A percentile compares a stretch with the other conserved stretches of the same genome.
These are phyloP conservation scores for Chimonanthus praecox DNA, from an alignment of 164 flowering plant species.

Conservation along the genomic window DNA sequence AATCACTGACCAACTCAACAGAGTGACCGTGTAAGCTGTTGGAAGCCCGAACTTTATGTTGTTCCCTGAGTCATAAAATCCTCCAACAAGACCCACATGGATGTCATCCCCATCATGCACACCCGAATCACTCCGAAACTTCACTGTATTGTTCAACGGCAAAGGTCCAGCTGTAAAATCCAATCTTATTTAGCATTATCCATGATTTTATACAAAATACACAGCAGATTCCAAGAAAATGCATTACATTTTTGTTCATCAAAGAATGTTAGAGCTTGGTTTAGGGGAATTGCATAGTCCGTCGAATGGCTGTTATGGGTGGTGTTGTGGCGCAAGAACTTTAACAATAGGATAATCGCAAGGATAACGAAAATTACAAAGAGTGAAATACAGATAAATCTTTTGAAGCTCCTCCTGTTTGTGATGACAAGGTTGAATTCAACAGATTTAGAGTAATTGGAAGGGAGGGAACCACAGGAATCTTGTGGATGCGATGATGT, in stretches of 20 bases:
- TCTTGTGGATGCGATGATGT: slow-evolving; percentile 21
- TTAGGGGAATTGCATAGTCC: slow-evolving; percentile 41
- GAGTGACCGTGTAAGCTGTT: slow-evolving; percentile 50
- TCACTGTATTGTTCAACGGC: slow-evolving; percentile 32
- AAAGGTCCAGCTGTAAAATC: slow-evolving; percentile 45
- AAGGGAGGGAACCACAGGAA: slow-evolving; percentile 25
- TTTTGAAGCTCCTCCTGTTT: slow-evolving; percentile 27
- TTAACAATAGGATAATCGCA: slow-evolving; percentile 18
- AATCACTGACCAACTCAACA: slow-evolving; percentile 71
- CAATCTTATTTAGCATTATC: not conserved
- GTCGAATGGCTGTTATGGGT: slow-evolving; percentile 18
- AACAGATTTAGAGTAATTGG: slow-evolving; percentile 38
- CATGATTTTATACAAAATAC: not conserved
- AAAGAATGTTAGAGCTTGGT: slow-evolving; percentile 53
- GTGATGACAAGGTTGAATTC: slow-evolving; percentile 36
- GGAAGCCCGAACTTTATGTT: slow-evolving; percentile 60
- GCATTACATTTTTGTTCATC: slow-evolving; percentile 66
- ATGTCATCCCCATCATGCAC: slow-evolving; percentile 41
- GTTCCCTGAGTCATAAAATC: slow-evolving; percentile 69
- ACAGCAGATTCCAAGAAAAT: not conserved
- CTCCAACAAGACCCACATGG: slow-evolving; percentile 49
- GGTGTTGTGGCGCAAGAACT: slow-evolving; percentile 33
- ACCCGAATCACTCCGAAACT: slow-evolving; percentile 53
- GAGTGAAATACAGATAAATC: slow-evolving; percentile 26
- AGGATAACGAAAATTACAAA: slow-evolving; percentile 17